Percentiles rank a stretch among this genome's conserved stretches.
Conservation (phyloP, 345 rosid species). For the Euclidium syriacum region DNA sequence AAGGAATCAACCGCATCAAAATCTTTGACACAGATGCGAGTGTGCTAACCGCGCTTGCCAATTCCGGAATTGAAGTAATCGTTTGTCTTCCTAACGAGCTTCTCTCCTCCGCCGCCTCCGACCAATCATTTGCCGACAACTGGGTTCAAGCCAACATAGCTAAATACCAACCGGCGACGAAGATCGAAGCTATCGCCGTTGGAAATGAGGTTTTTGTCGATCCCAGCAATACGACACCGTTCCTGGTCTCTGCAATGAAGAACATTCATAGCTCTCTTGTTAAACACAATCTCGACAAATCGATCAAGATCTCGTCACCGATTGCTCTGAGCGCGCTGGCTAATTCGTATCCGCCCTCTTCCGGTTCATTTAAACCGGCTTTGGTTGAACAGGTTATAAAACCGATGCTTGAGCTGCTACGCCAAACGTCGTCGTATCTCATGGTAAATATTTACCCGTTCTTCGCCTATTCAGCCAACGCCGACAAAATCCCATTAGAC, state of each 20-base stretch:
- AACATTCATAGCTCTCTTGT: slow-evolving; percentile 55
- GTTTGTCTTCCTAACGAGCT: slow-evolving; percentile 77
- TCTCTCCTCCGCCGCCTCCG: slow-evolving; percentile 56
- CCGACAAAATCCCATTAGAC: slow-evolving; percentile 55
- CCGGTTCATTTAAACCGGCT: slow-evolving; percentile 61
- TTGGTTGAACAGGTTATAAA: slow-evolving; percentile 52
- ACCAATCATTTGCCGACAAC: slow-evolving; percentile 63
- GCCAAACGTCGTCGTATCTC: slow-evolving; percentile 52
- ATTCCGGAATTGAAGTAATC: slow-evolving; percentile 49
- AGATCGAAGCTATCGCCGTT: slow-evolving; percentile 68
- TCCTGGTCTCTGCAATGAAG: slow-evolving; percentile 76
- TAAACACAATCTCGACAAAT: slow-evolving; percentile 40
- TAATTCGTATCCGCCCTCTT: slow-evolving; percentile 67
- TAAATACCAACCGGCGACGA: slow-evolving; percentile 45
- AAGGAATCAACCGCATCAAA: slow-evolving; percentile 51
- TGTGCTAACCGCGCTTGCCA: slow-evolving; percentile 58
- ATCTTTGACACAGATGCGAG: slow-evolving; percentile 60
- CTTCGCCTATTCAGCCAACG: slow-evolving; percentile 60
- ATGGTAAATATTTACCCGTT: slow-evolving; percentile 88
- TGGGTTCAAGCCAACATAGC: slow-evolving; percentile 61
- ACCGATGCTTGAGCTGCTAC: slow-evolving; percentile 70
- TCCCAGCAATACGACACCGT: slow-evolving; percentile 50
- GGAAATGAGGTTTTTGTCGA: slow-evolving; percentile 90
- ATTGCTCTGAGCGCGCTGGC: slow-evolving; percentile 58
- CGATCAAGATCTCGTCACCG: slow-evolving; percentile 65